These are phyloP conservation scores for Cyclotella baltica DNA, from an alignment of 108 stramenopile species.

Conservation along the genomic window DNA sequence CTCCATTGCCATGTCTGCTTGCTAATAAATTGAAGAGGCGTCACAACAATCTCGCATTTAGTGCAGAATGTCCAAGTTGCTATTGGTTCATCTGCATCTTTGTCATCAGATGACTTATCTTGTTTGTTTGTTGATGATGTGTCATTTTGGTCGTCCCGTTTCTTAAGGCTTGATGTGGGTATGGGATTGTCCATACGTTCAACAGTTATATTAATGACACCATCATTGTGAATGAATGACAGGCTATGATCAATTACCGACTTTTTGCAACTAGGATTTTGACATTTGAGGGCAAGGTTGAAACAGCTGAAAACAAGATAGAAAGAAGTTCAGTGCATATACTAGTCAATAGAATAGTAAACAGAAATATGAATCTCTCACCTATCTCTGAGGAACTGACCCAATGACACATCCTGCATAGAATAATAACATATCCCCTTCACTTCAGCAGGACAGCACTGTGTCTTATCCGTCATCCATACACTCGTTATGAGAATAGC, in stretches of 20 bases:
- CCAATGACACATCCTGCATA: constrained; percentile 90
- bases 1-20: constrained; percentile 96
- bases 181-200: constrained; percentile 86
- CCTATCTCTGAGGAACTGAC: constrained; percentile 91
- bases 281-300: constrained; percentile 91
- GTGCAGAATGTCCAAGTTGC: constrained; percentile 95
- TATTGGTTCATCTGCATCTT: constrained; percentile 70
- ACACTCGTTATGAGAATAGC: constrained; percentile 92
- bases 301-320: constrained; percentile 68
- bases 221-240: constrained; percentile 93
- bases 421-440: constrained; percentile 96
- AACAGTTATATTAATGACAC: constrained; percentile 90
- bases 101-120: constrained; percentile 37
- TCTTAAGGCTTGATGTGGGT: constrained; percentile 49
- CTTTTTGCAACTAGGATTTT: constrained; percentile 93
- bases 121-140: constrained; percentile 36
- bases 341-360: too few species aligned
- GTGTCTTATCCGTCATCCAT: constrained; percentile 95
- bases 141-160: constrained; percentile 29
- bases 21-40: constrained; percentile 80
- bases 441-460: constrained; percentile 93
- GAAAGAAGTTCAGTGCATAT: neutral
- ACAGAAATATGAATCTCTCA: too few species aligned
- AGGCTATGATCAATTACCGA: constrained; percentile 91
- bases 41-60: constrained; percentile 85